phyloP scores from a whole-genome alignment of 108 stramenopile species.

The Pseudonitzschia delicatissima region DNA sequence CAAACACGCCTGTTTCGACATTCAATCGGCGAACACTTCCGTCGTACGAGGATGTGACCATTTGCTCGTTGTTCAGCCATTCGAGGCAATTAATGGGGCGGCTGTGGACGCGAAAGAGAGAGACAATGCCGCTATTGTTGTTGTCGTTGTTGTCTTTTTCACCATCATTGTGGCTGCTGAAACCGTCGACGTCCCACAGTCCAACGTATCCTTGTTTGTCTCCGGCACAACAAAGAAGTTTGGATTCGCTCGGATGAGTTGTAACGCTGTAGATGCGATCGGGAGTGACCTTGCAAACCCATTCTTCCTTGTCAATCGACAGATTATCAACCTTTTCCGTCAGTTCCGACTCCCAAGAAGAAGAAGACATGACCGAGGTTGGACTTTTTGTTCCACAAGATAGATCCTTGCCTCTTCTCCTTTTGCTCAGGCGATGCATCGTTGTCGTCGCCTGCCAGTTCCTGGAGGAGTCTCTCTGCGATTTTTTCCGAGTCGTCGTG shows the following conservation, averaged over 20 bases:
- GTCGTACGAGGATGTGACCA: slow-evolving; percentile 74
- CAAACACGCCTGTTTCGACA: slow-evolving; percentile 49
- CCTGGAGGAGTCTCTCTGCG: slow-evolving; percentile 36
- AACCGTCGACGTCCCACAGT: slow-evolving; percentile 69
- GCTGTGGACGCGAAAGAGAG: slow-evolving; percentile 62
- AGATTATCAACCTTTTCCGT: slow-evolving; percentile 31
- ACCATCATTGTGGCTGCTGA: neutral
- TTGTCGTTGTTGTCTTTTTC: slow-evolving; percentile 22
- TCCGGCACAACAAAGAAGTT: slow-evolving; percentile 64
- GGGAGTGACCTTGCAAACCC: slow-evolving; percentile 72
- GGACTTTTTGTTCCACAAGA: slow-evolving; percentile 17
- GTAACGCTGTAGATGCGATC: slow-evolving; percentile 71
- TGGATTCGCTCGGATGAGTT: slow-evolving; percentile 58
- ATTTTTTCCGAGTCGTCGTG: slow-evolving; percentile 33
- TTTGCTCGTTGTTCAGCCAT: slow-evolving; percentile 49
- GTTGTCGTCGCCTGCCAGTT: slow-evolving; percentile 6
- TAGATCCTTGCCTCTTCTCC: neutral
- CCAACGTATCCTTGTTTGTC: slow-evolving; percentile 74
- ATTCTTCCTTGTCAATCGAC: slow-evolving; percentile 56
- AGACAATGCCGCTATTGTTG: slow-evolving; percentile 15
- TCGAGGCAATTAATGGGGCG: slow-evolving; percentile 51
- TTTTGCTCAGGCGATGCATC: neutral
- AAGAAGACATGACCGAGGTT: slow-evolving; percentile 14
- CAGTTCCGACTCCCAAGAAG: neutral
- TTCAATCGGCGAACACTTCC: slow-evolving; percentile 70